Evolutionary conservation across 2,329 filamentous ascomycete genomes (phyloP).

Genomic region (Pseudogymnoascus sp.): DNA sequence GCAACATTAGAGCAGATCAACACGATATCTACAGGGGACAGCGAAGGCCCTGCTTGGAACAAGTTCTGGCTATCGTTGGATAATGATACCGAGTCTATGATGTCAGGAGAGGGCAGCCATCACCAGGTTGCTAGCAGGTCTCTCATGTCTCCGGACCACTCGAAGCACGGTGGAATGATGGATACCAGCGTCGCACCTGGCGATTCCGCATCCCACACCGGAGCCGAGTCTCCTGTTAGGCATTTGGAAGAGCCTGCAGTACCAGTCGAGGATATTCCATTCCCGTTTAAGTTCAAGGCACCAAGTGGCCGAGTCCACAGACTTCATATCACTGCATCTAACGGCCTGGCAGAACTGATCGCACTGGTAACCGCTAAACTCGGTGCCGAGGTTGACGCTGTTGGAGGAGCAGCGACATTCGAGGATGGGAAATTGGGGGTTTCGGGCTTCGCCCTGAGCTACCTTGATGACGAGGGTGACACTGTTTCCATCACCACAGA

Average conservation of each 20-base stretch:
- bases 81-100: conserved; percentile 89
- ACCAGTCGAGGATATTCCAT: conserved; percentile 63
- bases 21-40: conserved; percentile 80
- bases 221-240: conserved; percentile 62
- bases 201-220: conserved; percentile 90
- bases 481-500: conserved; percentile 95
- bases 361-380: conserved; percentile 73
- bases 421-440: conserved; percentile 71
- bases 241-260: conserved; percentile 43
- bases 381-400: conserved; percentile 68
- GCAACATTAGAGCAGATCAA: conserved; percentile 97
- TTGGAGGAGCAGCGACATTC: conserved; percentile 72
- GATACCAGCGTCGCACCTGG: conserved; percentile 80
- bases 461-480: conserved; percentile 93
- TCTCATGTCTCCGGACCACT: conserved; percentile 71
- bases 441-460: conserved; percentile 84
- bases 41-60: conserved; percentile 96
- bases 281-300: conserved; percentile 98
- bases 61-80: conserved; percentile 98
- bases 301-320: conserved; percentile 91
- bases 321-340: conserved; percentile 71
- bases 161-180: conserved; percentile 56
- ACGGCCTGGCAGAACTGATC: conserved; percentile 75
- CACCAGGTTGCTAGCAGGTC: conserved; percentile 61
- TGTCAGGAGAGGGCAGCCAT: conserved; percentile 82